Conservation (phyloP, 2,329 filamentous ascomycete genomes). For the Penicillium corylophilum region DNA sequence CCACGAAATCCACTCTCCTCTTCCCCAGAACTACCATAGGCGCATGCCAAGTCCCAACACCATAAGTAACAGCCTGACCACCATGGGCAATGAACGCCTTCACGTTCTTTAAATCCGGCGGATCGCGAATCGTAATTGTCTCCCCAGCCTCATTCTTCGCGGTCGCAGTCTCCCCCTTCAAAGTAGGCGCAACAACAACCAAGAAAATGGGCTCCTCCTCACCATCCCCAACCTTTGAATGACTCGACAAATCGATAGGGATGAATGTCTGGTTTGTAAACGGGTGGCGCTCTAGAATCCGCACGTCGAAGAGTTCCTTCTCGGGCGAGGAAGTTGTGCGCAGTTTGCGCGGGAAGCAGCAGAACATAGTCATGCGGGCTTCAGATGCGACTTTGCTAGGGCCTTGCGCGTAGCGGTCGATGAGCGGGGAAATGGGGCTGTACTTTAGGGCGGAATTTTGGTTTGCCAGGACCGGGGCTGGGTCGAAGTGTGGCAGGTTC, state of each 20-base stretch:
- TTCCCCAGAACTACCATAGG: constrained; percentile 86
- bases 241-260: constrained; percentile 61
- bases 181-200: constrained; percentile 82
- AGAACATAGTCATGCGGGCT: constrained; percentile 83
- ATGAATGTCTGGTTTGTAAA: constrained; percentile 93
- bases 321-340: constrained; percentile 25
- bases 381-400: constrained; percentile 45
- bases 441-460: constrained; percentile 89
- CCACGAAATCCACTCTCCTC: constrained; percentile 75
- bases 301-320: constrained; percentile 59
- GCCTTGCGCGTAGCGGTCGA: constrained; percentile 67
- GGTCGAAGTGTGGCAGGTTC: constrained; percentile 42
- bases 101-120: constrained; percentile 70
- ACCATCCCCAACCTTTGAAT: constrained; percentile 21
- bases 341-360: constrained; percentile 68
- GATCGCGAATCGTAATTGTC: constrained; percentile 39
- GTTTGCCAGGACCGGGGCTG: constrained; percentile 66
- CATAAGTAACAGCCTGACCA: constrained; percentile 86
- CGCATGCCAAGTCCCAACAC: constrained; percentile 89
- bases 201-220: constrained; percentile 58
- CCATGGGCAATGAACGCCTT: constrained; percentile 76
- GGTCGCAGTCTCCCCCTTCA: constrained; percentile 47
- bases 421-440: constrained; percentile 70
- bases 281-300: constrained; percentile 83
- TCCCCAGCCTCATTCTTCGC: constrained; percentile 29